Evolutionary conservation across 2,329 filamentous ascomycete species (phyloP).

Genomic region (Westerdykella aurantiaca): DNA sequence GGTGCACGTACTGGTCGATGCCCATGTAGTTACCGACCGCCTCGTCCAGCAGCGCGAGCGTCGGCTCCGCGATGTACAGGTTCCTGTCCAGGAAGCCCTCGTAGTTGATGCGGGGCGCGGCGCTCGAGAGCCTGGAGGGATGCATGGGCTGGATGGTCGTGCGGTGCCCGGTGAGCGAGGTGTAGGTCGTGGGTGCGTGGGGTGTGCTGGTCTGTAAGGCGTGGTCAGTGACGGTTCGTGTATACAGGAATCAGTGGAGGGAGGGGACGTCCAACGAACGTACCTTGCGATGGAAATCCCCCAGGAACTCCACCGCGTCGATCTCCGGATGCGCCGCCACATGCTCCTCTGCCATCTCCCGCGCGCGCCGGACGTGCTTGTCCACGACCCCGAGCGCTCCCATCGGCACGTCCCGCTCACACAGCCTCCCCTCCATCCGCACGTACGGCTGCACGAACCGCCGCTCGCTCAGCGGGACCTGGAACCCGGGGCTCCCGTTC

Average conservation of each 20-base stretch:
- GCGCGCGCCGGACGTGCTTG: constrained; percentile 15
- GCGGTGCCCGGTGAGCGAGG: not conserved
- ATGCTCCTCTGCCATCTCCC: not conserved
- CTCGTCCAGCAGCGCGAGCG: constrained; percentile 2
- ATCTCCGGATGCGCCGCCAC: not conserved
- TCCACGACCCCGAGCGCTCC: constrained; percentile 20
- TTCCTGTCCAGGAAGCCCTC: constrained; percentile 1
- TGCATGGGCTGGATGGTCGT: not conserved
- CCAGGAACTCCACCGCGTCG: not conserved
- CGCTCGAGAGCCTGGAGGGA: not conserved
- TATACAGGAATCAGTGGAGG: not conserved
- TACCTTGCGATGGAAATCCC: constrained; percentile 7
- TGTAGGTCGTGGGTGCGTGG: not conserved
- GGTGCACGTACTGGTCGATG: constrained; percentile 1
- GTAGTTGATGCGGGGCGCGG: not conserved
- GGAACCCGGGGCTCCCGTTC: constrained; percentile 16
- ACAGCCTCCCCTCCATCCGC: not conserved
- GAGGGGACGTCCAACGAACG: not conserved
- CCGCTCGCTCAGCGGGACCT: not conserved
- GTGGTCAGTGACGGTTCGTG: not conserved
- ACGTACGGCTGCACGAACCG: not conserved
- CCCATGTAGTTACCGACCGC: constrained; percentile 4
- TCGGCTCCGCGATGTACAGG: not conserved
- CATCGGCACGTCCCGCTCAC: constrained; percentile 17
- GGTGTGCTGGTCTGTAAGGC: not conserved